Base-by-base conservation (phyloP, 192 early-diverging fungal genomes). In the Gryganskiella cystojenkinii region DNA sequence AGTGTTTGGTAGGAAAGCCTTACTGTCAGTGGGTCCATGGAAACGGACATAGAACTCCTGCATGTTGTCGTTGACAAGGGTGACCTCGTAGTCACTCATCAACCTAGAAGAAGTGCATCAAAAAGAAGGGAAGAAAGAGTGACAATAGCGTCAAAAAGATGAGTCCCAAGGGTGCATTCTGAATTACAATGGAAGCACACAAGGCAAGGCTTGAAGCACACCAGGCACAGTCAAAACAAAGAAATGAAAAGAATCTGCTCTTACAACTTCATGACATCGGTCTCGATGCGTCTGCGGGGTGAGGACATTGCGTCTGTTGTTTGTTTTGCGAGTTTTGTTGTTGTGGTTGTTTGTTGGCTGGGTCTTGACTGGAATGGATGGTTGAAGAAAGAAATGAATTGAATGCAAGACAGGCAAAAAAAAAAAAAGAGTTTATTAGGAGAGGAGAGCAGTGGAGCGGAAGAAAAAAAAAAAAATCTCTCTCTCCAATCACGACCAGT, bases 21-120 rank as follows among this genome's bases (percentile, higher is more conserved):
- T 92, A 96, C 95, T 99, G 66, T 95, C 98, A 46, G 91, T 86
- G 5, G 98, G 98, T 13, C 98, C 98, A 80, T 91, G 85, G 70
- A 99, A 98, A 34, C 91, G 83, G 42, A 99, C 91, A 81, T 95
- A 96, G 64, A 99, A 97, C 80, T 99, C 97, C 86, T 99, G 96
- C 96, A 99, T 99, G 78, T 94, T 98, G 82, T 98, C 97, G 75
- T 99, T 97, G 47, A 98, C 95, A 37, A 99, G 90, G 27, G 93
- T 95, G 28, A 99, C 97, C 81, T 99, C 96, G 84, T 98, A 98
- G 85, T 99, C 97, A 83, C 95, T 95, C 98, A 99, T 99, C 13
- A 99, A 86, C 60, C 97, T 99, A 82, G 24, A 24, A 5, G 20
- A 28, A 35, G n/a, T 4, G 25, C 19, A 59, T 66, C 2, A 24